Conservation (phyloP, 2,329 filamentous ascomycete species). For the Fusarium pseudograminearum region DNA sequence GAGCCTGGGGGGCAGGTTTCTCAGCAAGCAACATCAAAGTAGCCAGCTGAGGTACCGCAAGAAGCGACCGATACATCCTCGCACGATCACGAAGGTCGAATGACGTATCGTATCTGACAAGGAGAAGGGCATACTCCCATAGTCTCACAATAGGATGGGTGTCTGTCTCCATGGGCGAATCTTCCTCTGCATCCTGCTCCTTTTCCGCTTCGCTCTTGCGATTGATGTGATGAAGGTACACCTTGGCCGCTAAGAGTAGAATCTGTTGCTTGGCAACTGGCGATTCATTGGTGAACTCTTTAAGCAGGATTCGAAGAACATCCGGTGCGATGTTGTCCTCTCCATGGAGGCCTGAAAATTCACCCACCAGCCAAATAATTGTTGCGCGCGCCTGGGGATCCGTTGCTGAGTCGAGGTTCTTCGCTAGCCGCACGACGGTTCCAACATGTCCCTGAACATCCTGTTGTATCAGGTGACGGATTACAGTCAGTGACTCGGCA, state of each 20-base stretch:
- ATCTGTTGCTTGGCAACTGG: constrained; percentile 93
- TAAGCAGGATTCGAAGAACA: constrained; percentile 87
- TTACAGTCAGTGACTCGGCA: constrained; percentile 93
- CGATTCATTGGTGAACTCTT: constrained; percentile 84
- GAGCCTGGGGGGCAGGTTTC: constrained; percentile 91
- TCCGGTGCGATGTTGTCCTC: constrained; percentile 94
- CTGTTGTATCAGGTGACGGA: constrained; percentile 94
- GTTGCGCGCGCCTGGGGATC: constrained; percentile 91
- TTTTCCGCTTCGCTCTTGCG: constrained; percentile 62
- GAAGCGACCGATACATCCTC: constrained; percentile 86
- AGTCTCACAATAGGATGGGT: constrained; percentile 78
- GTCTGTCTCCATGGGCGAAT: constrained; percentile 50
- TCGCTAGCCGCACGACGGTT: constrained; percentile 89
- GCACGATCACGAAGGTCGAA: constrained; percentile 95
- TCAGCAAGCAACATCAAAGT: constrained; percentile 91
- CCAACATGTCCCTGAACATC: constrained; percentile 82
- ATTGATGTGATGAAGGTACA: constrained; percentile 90
- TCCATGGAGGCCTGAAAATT: constrained; percentile 84
- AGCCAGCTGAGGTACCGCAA: constrained; percentile 87
- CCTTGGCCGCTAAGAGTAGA: constrained; percentile 92
- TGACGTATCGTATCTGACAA: constrained; percentile 92
- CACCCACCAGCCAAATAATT: constrained; percentile 97
- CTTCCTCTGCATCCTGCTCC: constrained; percentile 52
- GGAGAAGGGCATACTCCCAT: constrained; percentile 85
- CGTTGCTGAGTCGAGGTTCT: constrained; percentile 88